Evolutionary conservation across 176 grass and related monocot genomes (phyloP).

Genomic region (Eleusine coracana): DNA sequence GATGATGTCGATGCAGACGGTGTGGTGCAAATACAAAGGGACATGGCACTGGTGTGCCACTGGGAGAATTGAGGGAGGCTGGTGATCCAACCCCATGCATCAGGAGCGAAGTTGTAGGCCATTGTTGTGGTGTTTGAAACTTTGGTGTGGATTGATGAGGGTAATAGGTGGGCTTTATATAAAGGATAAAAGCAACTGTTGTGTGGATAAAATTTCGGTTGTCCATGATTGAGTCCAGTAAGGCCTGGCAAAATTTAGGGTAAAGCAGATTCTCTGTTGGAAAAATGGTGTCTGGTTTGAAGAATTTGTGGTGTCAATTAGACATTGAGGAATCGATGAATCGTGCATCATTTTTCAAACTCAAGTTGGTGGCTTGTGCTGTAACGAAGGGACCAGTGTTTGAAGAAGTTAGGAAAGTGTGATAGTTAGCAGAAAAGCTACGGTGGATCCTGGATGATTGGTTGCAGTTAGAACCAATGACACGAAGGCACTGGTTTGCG

Average conservation of each 20-base stretch:
- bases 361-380: conserved; percentile 4
- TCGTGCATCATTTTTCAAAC: conserved; percentile 21
- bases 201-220: conserved; percentile 24
- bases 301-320: conserved; percentile 14
- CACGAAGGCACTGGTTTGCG: not conserved
- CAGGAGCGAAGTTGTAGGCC: conserved; percentile 60
- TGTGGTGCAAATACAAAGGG: conserved; percentile 71
- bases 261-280: conserved; percentile 46
- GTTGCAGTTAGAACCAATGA: not conserved
- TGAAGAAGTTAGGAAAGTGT: no score
- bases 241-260: conserved; percentile 28
- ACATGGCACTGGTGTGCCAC: conserved; percentile 68
- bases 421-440: not conserved
- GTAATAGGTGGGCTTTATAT: conserved; percentile 41
- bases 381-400: not conserved
- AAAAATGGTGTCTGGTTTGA: not conserved
- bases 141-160: conserved; percentile 18
- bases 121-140: conserved; percentile 44
- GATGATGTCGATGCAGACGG: conserved; percentile 32
- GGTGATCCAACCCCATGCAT: conserved; percentile 74
- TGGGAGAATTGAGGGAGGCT: conserved; percentile 74
- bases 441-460: conserved; percentile 14
- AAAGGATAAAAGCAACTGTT: conserved; percentile 24
- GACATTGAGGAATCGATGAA: conserved; percentile 22
- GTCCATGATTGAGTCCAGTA: conserved; percentile 40